Conservation (phyloP, 1,139 yeast genomes). For the Yamadazyma friedrichii region DNA sequence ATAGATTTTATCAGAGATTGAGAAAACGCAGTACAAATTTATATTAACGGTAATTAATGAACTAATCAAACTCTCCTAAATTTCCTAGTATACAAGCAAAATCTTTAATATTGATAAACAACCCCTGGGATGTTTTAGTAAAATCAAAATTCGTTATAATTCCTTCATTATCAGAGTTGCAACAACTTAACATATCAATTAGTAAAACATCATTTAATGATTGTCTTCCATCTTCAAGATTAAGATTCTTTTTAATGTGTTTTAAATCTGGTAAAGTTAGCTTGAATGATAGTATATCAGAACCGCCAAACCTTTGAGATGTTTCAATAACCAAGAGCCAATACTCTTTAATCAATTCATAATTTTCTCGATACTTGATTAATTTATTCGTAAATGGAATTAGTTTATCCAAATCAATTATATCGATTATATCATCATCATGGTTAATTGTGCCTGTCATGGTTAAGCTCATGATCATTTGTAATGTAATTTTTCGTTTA, state of each 20-base stretch:
- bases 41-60: not conserved
- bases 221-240: constrained; percentile 20
- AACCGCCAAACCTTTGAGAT: not conserved
- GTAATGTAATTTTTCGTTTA: constrained; percentile 25
- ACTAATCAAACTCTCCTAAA: constrained; percentile 31
- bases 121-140: constrained; percentile 25
- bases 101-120: constrained; percentile 36
- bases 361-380: constrained; percentile 34
- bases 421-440: constrained; percentile 30
- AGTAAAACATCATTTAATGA: constrained; percentile 31
- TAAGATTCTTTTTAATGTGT: constrained; percentile 27
- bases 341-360: constrained; percentile 26
- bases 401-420: constrained; percentile 43
- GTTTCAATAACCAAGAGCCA: constrained; percentile 34
- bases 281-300: constrained; percentile 5
- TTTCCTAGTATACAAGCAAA: constrained; percentile 45
- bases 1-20: not conserved
- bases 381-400: constrained; percentile 27
- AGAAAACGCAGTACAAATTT: not conserved
- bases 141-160: constrained; percentile 31
- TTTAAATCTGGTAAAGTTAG: constrained; percentile 35
- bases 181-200: constrained; percentile 46
- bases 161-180: constrained; percentile 30
- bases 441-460: constrained; percentile 21
- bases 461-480: constrained; percentile 31